Evolutionary conservation across 176 grass and related monocot species (phyloP).

Genomic region (Musa schizocarpa): DNA sequence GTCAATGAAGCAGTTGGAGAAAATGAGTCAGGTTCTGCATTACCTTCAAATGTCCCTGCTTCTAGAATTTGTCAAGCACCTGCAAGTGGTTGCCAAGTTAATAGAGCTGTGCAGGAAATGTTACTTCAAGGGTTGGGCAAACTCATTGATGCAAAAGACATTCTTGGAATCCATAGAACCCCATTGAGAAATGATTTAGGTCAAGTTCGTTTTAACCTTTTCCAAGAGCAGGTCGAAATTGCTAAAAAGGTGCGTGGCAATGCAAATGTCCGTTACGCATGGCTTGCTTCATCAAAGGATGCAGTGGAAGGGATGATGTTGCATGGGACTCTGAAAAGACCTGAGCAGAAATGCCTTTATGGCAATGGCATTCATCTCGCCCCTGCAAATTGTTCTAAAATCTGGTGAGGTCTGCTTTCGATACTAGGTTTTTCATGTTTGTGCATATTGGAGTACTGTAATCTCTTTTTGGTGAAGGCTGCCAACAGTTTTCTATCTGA

Average conservation of each 20-base stretch:
- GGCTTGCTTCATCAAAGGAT: constrained; percentile 74
- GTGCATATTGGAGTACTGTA: background rate
- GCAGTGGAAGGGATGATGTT: constrained; percentile 62
- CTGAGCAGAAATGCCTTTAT: constrained; percentile 35
- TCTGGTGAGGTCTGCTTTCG: constrained; percentile 42
- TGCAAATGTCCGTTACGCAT: constrained; percentile 87
- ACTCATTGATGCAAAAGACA: constrained; percentile 53
- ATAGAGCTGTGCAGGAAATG: constrained; percentile 43
- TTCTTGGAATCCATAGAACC: constrained; percentile 60
- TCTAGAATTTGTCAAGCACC: constrained; percentile 23
- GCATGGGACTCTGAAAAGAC: constrained; percentile 38
- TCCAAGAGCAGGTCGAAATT: constrained; percentile 51
- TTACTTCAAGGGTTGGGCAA: constrained; percentile 50
- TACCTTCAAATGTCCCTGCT: constrained; percentile 16
- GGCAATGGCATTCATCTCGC: constrained; percentile 60
- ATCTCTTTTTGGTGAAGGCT: background rate
- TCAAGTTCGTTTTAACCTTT: constrained; percentile 48
- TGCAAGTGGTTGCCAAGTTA: constrained; percentile 24
- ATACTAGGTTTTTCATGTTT: background rate
- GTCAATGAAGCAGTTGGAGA: constrained; percentile 57
- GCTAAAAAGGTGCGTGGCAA: constrained; percentile 40
- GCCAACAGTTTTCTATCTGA: background rate
- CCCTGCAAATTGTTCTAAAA: constrained; percentile 48
- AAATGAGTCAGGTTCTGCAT: constrained; percentile 43
- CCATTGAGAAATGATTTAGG: constrained; percentile 41